Evolutionary conservation across 2,329 filamentous ascomycete species (phyloP), one percentile per base, ranked within the genome.

Genomic region (Colletotrichum echinochloae): DNA sequence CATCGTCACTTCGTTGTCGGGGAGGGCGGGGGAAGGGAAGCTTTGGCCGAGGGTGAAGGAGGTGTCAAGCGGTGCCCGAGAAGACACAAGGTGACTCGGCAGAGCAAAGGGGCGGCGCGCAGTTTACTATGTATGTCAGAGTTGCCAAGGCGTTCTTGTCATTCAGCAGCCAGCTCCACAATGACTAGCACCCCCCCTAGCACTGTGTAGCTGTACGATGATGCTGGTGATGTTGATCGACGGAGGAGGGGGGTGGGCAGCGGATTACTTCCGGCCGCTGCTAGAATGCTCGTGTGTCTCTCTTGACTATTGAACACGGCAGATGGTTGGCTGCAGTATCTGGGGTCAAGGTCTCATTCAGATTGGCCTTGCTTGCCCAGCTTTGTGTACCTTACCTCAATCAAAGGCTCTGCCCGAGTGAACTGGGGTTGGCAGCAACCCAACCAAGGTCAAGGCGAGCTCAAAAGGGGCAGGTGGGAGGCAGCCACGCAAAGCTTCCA

Each of bases 1-100:
- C 79, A 80, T 81, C 30, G 20, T 71, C 35, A 51, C 28, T 37
- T 41, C 35, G 35, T 26, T 46, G 3, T 9, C 5, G 20, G 9
- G 20, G 18, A 12, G 16, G 26, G 11, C 5, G 20, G 9, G 20
- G 18, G 14, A n/a, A 20, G 11, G 18, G 18, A 9, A n/a, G 48
- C 33, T 54, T 7, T 55, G 23, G 28, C 7, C 12, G 7, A 35
- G 20, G 41, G 39, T 14, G 35, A 6, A 28, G 16, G 23, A 28
- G 5, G 14, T 30, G 41, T 60, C 30, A 20, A 52, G 26, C 6
- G 26, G 14, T 5, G 23, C 35, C 26, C 37, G 30, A 16, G 8
- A 5, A n/a, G 18, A 49, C 30, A 20, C n/a, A n/a, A 16, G 30
- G 16, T 5, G 44, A 20, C 6, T 18, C 16, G n/a, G 2, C 18